Conservation (phyloP, 2,329 filamentous ascomycete species). For the Beauveria sp. region DNA sequence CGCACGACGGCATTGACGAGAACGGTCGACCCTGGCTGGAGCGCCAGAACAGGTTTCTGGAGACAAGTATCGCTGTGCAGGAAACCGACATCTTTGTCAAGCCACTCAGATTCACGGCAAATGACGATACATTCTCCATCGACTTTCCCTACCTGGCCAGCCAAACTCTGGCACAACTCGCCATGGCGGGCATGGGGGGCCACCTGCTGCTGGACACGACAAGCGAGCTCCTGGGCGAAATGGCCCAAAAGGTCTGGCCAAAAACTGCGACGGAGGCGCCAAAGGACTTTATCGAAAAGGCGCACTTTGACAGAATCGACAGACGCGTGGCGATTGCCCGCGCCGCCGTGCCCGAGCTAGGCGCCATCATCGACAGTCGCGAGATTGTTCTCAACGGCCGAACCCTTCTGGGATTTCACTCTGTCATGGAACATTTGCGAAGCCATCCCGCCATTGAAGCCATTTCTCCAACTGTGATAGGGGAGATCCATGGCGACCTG, state of each 20-base stretch:
- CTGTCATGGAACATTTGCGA: background rate
- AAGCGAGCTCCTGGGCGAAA: background rate
- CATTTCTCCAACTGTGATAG: background rate
- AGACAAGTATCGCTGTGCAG: background rate
- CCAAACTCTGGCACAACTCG: conserved; percentile 4
- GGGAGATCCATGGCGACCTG: conserved; percentile 8
- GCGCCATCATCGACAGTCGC: background rate
- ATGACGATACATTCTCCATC: background rate
- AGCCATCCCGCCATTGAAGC: background rate
- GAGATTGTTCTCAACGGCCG: conserved; percentile 5
- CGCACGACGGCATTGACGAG: conserved; percentile 7
- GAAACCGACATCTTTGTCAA: conserved; percentile 7
- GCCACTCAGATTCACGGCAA: background rate
- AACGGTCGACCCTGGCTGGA: conserved; percentile 7
- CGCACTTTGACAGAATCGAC: conserved; percentile 7
- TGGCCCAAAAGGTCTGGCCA: conserved; percentile 2
- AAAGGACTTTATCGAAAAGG: conserved; percentile 4
- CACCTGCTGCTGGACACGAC: conserved; percentile 16
- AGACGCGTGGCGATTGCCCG: conserved; percentile 5
- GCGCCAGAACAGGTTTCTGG: conserved; percentile 1
- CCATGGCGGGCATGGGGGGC: conserved; percentile 21
- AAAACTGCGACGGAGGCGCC: background rate
- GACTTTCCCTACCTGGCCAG: conserved; percentile 8
- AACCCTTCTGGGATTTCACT: background rate
- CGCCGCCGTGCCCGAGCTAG: background rate